Evolutionary conservation across 208 protist species (phyloP).

Genomic region (Crithidia fasciculata): DNA sequence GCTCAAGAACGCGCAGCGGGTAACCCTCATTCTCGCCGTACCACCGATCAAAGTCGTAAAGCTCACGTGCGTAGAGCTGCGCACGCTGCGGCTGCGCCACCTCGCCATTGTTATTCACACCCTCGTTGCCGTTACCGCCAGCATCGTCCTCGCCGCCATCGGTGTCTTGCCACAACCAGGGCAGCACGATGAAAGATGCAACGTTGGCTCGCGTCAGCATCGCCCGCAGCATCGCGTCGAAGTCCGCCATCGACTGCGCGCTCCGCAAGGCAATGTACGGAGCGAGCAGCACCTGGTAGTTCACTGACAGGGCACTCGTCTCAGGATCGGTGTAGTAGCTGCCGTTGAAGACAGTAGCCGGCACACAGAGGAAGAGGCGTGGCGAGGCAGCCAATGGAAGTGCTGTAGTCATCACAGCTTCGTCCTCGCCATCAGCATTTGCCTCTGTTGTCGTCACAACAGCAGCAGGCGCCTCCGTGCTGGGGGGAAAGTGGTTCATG

Average conservation of each 20-base stretch:
- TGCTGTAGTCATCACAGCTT: neutral
- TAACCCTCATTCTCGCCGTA: slow-evolving; percentile 5
- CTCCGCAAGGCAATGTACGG: slow-evolving; percentile 20
- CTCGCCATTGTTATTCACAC: neutral
- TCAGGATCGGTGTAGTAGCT: slow-evolving; percentile 1
- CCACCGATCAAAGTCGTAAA: slow-evolving; percentile 22
- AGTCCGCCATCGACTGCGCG: slow-evolving; percentile 1
- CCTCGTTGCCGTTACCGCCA: neutral
- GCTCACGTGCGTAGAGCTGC: slow-evolving; percentile 8
- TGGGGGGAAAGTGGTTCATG: neutral
- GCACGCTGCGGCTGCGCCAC: neutral
- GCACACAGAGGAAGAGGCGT: slow-evolving; percentile 22
- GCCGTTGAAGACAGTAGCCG: neutral
- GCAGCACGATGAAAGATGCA: slow-evolving; percentile 21
- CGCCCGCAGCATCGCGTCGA: slow-evolving; percentile 12
- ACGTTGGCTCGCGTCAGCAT: slow-evolving; percentile 19
- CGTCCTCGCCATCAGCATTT: neutral
- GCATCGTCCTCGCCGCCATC: no score
- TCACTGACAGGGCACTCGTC: neutral
- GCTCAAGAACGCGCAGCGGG: slow-evolving; percentile 20
- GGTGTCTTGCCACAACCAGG: slow-evolving; percentile 4
- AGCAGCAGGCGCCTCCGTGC: neutral
- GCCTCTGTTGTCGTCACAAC: neutral
- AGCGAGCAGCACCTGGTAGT: slow-evolving; percentile 23
- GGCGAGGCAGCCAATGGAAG: neutral